Evolutionary conservation across 495 filamentous ascomycete genomes (phyloP), one percentile per base, ranked within the genome.

Genomic region (Pyronema omphalodes): DNA sequence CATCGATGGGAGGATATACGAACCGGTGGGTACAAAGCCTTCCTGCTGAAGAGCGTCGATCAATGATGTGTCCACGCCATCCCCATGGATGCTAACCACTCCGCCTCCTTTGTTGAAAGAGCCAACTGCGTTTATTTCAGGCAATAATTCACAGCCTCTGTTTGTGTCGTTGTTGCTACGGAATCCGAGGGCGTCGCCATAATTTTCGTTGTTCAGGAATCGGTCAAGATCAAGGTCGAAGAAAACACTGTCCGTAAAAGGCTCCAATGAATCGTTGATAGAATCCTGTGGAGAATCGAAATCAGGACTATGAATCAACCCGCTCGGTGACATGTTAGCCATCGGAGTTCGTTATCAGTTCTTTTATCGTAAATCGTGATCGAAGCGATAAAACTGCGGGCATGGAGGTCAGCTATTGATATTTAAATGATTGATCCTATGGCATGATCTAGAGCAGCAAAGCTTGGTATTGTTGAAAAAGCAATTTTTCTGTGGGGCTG

Each of bases 161-260:
- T 47, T 47, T 3, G 12, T 17, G 3, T 9, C 23, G 44, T 19
- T 47, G 44, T 3, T 14, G 18, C 44, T 47, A 3, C 44, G 9
- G 44, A 14, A 19, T 14, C 44, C 18, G 4, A n/a, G 44, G n/a
- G 44, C 44, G 9, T 23, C n/a, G 14, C 44, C 44, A 34, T 50
- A 36, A 5, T 34, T n/a, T 8, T 12, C 37, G 3, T 6, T 37
- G 37, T 40, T 49, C 23, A 57, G 48, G 14, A 49, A 50, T 39
- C 67, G 69, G 34, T 73, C 71, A 45, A 74, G 67, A 64, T 95
- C 89, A 65, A 86, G 88, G 68, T 94, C 88, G 67, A 85, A 85
- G 73, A 95, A 96, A 54, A 91, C 81, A 47, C 85, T 78, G 68
- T 95, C 94, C 55, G 87, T 93, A 74, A 95, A 94, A 58, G 93